These are phyloP conservation scores for grape (Vitis vinifera) DNA, from an alignment of 164 flowering plant genomes.

Conservation along the genomic window ASM3070453v1 NC_081808.1:21282001-21282500, in stretches of 20 bases:
- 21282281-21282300: not conserved
- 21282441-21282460: not conserved
- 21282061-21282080: constrained; percentile 30
- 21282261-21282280: not conserved
- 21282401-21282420: not conserved
- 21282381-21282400: not conserved
- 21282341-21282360: constrained; percentile 1
- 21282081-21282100: constrained; percentile 19
- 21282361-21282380: not conserved
- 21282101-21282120: constrained; percentile 20
- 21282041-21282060: constrained; percentile 70
- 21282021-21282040: constrained; percentile 75
- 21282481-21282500: too few relatives aligned
- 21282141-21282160: constrained; percentile 17
- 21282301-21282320: not conserved
- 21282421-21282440: not conserved
- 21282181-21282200: constrained; percentile 25
- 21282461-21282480: too few relatives aligned
- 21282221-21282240: constrained; percentile 30
- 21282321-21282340: not conserved
- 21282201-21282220: constrained; percentile 17
- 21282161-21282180: constrained; percentile 17
- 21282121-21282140: constrained; percentile 19
- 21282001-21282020: constrained; percentile 56
- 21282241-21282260: constrained; percentile 9